Conservation (phyloP, 2,329 filamentous ascomycete genomes). For the Fusarium buharicum region DNA sequence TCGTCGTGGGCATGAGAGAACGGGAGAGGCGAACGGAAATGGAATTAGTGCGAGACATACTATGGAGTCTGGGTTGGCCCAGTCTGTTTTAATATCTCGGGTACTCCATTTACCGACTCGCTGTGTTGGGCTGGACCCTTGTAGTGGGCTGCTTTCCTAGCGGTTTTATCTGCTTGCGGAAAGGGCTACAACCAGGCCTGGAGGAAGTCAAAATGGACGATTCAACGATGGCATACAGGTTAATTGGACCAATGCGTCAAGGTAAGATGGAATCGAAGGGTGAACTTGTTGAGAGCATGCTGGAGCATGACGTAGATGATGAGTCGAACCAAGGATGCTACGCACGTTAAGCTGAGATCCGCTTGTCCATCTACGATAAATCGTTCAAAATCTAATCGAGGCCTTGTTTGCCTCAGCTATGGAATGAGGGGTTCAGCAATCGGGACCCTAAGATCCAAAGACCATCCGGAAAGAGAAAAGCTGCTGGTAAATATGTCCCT, state of each 20-base stretch:
- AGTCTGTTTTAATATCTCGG: slow-evolving; percentile 1
- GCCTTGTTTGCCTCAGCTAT: not conserved
- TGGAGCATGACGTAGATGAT: not conserved
- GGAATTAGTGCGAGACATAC: not conserved
- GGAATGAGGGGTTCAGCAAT: slow-evolving; percentile 9
- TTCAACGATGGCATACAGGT: not conserved
- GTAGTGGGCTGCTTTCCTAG: not conserved
- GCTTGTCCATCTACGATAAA: not conserved
- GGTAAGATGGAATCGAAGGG: slow-evolving; percentile 6
- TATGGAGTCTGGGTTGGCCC: not conserved
- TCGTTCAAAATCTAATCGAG: slow-evolving; percentile 7
- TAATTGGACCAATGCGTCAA: not conserved
- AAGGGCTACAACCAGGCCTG: too few species aligned
- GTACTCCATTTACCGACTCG: not conserved
- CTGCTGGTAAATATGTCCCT: not conserved
- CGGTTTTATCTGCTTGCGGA: not conserved
- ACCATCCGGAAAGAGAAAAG: slow-evolving; percentile 11
- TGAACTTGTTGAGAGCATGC: not conserved
- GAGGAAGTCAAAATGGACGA: not conserved
- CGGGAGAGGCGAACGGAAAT: slow-evolving; percentile 2
- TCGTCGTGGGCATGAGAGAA: not conserved
- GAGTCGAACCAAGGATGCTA: not conserved
- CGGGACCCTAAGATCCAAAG: not conserved
- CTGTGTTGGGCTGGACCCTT: not conserved
- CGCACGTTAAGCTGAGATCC: not conserved